Percentiles rank a stretch among this genome's conserved stretches.
phyloP scores from a whole-genome alignment of 805 yeast species.

The Ogataea pini region DNA sequence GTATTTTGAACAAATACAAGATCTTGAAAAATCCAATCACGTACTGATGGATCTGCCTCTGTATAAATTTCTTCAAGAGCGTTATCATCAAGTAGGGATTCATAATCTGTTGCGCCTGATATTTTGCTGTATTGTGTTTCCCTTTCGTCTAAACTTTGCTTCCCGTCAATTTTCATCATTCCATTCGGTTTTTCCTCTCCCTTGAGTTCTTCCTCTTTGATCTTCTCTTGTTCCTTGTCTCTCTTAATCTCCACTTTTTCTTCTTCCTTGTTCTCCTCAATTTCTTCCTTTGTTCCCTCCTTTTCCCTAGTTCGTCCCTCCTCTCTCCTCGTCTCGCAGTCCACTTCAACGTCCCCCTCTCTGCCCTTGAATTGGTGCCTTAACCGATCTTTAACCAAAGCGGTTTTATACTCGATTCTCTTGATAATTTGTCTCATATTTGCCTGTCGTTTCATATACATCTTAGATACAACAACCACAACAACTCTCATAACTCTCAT shows the following conservation, averaged over 20 bases:
- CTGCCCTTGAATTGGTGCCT: background rate
- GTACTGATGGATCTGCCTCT: background rate
- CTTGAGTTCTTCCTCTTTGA: too few relatives aligned
- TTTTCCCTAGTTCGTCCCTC: too few relatives aligned
- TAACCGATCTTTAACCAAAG: background rate
- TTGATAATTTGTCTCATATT: background rate
- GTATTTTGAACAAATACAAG: background rate
- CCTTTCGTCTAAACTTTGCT: too few relatives aligned
- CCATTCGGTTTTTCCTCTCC: too few relatives aligned
- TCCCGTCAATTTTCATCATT: too few relatives aligned
- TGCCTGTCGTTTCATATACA: too few relatives aligned
- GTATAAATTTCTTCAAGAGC: background rate
- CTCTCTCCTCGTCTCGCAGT: too few relatives aligned
- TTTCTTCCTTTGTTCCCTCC: too few relatives aligned
- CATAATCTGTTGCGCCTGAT: background rate
- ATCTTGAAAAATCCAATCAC: background rate
- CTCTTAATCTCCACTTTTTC: background rate
- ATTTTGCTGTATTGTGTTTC: background rate
- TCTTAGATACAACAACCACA: too few relatives aligned
- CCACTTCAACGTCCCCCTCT: background rate
- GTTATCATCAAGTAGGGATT: background rate
- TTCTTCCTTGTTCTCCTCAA: background rate
- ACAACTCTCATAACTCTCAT: background rate
- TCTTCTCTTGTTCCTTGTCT: background rate
- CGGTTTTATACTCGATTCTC: background rate